Base-by-base conservation (phyloP, 768 basidiomycete species). In the Termitomyces sp. region DNA sequence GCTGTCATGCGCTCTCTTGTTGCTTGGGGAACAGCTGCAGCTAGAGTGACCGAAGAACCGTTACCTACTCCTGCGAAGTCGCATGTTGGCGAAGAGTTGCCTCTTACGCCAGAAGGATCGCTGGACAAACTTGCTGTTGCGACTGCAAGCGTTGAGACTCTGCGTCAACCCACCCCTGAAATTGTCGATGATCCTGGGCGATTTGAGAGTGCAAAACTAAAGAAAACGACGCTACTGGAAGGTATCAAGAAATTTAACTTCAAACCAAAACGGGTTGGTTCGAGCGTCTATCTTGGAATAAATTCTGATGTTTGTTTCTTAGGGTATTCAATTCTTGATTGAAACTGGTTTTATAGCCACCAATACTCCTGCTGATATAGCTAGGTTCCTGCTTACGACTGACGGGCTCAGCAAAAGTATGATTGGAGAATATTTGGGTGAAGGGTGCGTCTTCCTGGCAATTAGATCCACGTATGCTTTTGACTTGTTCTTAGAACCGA, bases 211-310 rank as follows among this genome's bases (percentile, higher is more conserved):
- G 97, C 94, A 11, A 98, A 97, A 69, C 91, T 94, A 73, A 89
- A 91, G 73, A 99, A 99, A 74, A 98, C 92, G 34, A 95, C 89
- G 0, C 70, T 98, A 28, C 73, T 94, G 39, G 96, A 98, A 68
- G 97, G 97, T 27, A 90, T 98, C 71, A 94, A 89, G 71, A 94
- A 93, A 72, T 99, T 99, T 73, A 98, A 98, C 69, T 94, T 88
- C 78, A 98, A 97, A 73, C 95, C 96, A n/a, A 98, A 98, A 73
- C 83, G 86, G 63, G 94, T 95, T 65, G 45, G 86, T 67, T 27
- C 19, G 34, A 37, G 30, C 35, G 19, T 9, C 17, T 11, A 7
- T 21, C 57, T 53, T 34, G 43, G 41, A 42, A 25, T 16, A 52
- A 34, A 3, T 4, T 46, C 53, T 61, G 30, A 54, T 23, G 3